Base-by-base conservation (phyloP, 352 stramenopile species). In the Salisapilia sapeloensis region DNA sequence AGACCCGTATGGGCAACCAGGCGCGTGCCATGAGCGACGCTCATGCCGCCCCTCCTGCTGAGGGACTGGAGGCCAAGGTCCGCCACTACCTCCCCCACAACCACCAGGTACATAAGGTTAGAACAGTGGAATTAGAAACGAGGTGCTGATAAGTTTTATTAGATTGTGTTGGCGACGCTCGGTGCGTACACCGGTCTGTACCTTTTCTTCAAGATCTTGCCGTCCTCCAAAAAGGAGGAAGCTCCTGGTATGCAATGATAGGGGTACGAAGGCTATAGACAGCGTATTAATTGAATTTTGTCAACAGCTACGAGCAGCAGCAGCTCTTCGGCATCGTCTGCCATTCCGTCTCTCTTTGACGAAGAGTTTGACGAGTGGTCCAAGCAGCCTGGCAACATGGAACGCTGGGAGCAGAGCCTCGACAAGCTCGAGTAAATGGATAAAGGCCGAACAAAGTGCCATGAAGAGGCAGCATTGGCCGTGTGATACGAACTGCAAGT, bases 291-390 rank as follows among this genome's bases (percentile, higher is more conserved):
- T 17, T 14, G 4, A 28, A 24, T 6, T 28, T 4, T 48, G 26
- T 49, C 21, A 40, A 10, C 37, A 61, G 56, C 53, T 9, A 42
- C 64, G 25, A 49, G 53, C 31, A 48, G 48, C 13, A 39, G 44
- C 21, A 30, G 39, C n/a, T 15, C 48, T 2, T 55, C 59, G 28
- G 47, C 33, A 17, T 80, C 62, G 24, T 64, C 63, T 29, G 55
- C 59, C 34, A 78, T 90, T 31, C 71, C 71, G 13, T 90, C 75
- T 50, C 52, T 90, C 28, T 72, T 85, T 37, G 70, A 82, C 36
- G 75, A 90, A 19, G 72, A 79, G 45, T 90, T 85, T 48, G 75
- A 85, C 28, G 58, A 71, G 54, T 90, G 75, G 75, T 84, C 71
- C 23, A 75, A 86, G 64, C 38, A 81, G 31, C 59, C 75, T 23